Base-by-base conservation (phyloP, 2,329 filamentous ascomycete species). In the Claviceps maximensis region DNA sequence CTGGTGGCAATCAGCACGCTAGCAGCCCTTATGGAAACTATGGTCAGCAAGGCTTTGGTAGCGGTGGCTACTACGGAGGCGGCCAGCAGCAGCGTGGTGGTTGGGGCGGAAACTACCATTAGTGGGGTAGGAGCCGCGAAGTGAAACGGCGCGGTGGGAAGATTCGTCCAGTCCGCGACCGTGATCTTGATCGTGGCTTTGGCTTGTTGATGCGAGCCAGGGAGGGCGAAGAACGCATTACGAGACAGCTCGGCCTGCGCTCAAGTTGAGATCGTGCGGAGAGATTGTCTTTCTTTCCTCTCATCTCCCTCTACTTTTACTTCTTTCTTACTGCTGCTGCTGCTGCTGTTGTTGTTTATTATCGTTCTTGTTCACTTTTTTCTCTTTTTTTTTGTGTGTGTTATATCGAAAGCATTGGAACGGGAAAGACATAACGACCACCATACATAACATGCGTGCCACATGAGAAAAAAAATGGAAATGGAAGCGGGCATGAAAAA, bases 71-170 rank as follows among this genome's bases (percentile, higher is more conserved):
- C 67, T 77, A 77, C 63, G 71, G 69, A 53, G 63, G 57, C 49
- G 55, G 55, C 45, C 69, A 74, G 58, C 69, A 71, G 60, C 72
- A 72, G 62, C 74, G 74, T 56, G 73, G 76, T 58, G 77, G 78
- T 61, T 81, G 78, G 78, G 78, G 78, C 59, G 74, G 72, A 60
- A 81, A 81, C 73, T 81, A 81, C 71, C 71, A 77, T 59, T 73
- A 74, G 65, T 60, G 60, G 62, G 64, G 65, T 67, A 63, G 61
- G 56, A 55, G 58, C 60, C 60, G 61, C 58, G 61, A 62, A 50
- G 59, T 57, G 54, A 61, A 51, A 57, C 53, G 59, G 56, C 56
- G 54, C 47, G 53, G 54, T 41, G 54, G 56, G 41, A 52, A 27
- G 49, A 47, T 54, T 40, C 56, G 54, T 41, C 42, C 33, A 23